Evolutionary conservation across 2,329 filamentous ascomycete species (phyloP), one percentile per base, ranked within the genome.

Genomic region (Sporothrix mexicana): DNA sequence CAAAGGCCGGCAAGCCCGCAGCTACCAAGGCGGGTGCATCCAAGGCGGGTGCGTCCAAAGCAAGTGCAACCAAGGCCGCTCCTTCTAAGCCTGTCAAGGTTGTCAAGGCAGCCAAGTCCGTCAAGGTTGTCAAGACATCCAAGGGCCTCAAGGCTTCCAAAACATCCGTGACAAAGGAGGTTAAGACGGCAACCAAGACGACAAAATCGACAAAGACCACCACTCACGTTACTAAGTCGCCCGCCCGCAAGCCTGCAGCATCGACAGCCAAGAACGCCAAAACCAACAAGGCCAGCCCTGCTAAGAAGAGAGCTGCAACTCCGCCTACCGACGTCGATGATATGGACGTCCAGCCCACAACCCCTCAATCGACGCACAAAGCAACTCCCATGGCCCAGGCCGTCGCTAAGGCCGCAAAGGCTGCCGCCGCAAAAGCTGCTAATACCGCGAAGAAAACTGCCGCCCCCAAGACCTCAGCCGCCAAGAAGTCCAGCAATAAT

Each of bases 61-160:
- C 25, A 47, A 30, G 45, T 30, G 45, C 53, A 4, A 8, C 72
- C 45, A 55, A 55, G 25, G 15, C 57, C 2, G 51, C 49, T n/a
- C 20, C 49, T 36, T 36, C 30, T 55, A 73, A 71, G 73, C 78
- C 76, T 0, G 80, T 80, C 5, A 84, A 82, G 30, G 66, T 76
- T 0, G 80, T 80, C 5, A 84, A 82, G 30, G 66, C 70, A 5
- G 59, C 49, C 47, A 73, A 71, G 73, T 78, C 77, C 8, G 78
- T 78, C 4, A 84, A 83, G 75, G 77, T 76, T 0, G 80, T 80
- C 5, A 84, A 82, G 30, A 69, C 70, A 5, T 55, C 68, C 5
- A 73, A 69, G 43, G 67, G 64, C 12, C 23, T 70, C n/a, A 72
- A 73, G 51, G 73, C 70, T 8, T 53, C 68, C 51, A 75, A 73